Percentiles rank a stretch among this genome's conserved stretches.
phyloP scores from a whole-genome alignment of 176 grass and related monocot species.

The Oryza officinalis region DNA sequence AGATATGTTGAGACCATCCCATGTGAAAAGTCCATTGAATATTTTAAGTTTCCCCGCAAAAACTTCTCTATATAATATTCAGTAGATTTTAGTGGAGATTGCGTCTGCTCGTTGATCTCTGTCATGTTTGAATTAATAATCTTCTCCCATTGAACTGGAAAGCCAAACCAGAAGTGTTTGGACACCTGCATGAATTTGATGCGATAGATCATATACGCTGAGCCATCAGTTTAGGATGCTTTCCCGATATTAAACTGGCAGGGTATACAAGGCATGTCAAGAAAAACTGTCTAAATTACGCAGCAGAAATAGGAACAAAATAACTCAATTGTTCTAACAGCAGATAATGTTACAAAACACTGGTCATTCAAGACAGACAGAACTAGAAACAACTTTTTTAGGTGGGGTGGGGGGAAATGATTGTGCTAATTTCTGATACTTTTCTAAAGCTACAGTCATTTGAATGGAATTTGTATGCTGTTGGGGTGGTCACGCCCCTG shows the following conservation, averaged over 20 bases:
- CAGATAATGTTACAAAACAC: not conserved
- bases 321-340: not conserved
- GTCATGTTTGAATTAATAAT: slow-evolving; percentile 17
- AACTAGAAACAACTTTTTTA: too few species aligned
- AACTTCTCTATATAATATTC: slow-evolving; percentile 7
- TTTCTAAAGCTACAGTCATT: too few species aligned
- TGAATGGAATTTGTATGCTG: too few species aligned
- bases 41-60: not conserved
- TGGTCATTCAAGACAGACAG: too few species aligned
- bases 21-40: not conserved
- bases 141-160: slow-evolving; percentile 26
- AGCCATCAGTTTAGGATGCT: slow-evolving; percentile 20
- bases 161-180: slow-evolving; percentile 10
- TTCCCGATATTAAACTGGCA: slow-evolving; percentile 29
- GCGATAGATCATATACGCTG: not conserved
- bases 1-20: not conserved
- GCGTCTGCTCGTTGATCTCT: not conserved
- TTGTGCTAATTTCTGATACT: too few species aligned
- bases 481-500: too few species aligned
- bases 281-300: not conserved
- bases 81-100: not conserved
- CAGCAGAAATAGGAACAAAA: not conserved
- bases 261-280: not conserved
- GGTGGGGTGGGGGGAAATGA: too few species aligned
- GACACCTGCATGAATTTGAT: slow-evolving; percentile 46